Evolutionary conservation across 108 stramenopile genomes (phyloP).

Genomic region (Schizochytrium sp.): DNA sequence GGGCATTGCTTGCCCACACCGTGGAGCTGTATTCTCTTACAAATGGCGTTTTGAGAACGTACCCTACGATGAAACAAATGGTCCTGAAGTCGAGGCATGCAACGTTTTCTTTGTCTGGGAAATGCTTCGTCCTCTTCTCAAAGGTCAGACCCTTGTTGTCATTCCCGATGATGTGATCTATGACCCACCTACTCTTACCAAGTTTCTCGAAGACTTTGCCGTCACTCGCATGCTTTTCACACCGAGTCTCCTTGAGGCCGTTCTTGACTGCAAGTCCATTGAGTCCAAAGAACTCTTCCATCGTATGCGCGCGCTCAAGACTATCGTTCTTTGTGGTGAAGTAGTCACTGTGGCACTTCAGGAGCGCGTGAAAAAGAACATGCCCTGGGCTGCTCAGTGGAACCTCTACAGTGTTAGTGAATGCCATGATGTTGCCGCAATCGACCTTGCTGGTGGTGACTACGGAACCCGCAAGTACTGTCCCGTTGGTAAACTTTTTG

Average conservation of each 20-base stretch:
- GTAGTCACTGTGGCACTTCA: slow-evolving; percentile 79
- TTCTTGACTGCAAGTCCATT: slow-evolving; percentile 73
- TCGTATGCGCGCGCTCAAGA: slow-evolving; percentile 70
- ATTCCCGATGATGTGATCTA: slow-evolving; percentile 83
- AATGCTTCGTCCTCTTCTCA: slow-evolving; percentile 78
- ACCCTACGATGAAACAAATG: slow-evolving; percentile 67
- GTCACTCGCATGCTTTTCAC: slow-evolving; percentile 85
- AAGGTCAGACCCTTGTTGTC: slow-evolving; percentile 77
- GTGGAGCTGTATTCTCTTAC: slow-evolving; percentile 79
- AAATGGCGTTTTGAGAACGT: slow-evolving; percentile 70
- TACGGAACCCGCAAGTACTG: slow-evolving; percentile 67
- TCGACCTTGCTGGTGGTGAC: slow-evolving; percentile 62
- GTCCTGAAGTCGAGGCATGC: slow-evolving; percentile 77
- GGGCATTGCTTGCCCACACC: slow-evolving; percentile 80
- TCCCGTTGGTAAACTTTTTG: slow-evolving; percentile 68
- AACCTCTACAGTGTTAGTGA: slow-evolving; percentile 84
- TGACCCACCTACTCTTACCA: slow-evolving; percentile 76
- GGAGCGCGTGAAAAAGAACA: slow-evolving; percentile 66
- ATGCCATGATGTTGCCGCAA: slow-evolving; percentile 80
- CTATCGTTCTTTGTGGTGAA: slow-evolving; percentile 79
- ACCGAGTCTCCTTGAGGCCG: slow-evolving; percentile 79
- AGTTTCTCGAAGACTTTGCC: slow-evolving; percentile 69
- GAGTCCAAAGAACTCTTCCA: slow-evolving; percentile 68
- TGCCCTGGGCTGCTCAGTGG: slow-evolving; percentile 73
- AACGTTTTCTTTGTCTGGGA: slow-evolving; percentile 89